Conservation (phyloP, 192 early-diverging fungal species). For the Umbelopsis vinacea region DNA sequence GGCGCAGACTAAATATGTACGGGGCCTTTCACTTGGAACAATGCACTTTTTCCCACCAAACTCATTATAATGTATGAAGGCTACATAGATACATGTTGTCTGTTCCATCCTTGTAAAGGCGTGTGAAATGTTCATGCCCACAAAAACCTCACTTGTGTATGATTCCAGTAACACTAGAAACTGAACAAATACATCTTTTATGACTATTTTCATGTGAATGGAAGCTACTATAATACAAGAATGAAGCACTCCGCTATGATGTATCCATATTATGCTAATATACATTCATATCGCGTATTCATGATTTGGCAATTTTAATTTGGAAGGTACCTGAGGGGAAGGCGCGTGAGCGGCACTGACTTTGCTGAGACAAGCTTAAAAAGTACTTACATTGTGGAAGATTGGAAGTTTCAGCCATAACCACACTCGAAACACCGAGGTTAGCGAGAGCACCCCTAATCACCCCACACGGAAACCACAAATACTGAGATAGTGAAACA, state of each 20-base stretch:
- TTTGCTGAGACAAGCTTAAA: too few relatives aligned
- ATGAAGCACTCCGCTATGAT: background rate
- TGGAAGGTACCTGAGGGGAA: conserved; percentile 68
- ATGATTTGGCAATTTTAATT: conserved; percentile 69
- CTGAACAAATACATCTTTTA: too few relatives aligned
- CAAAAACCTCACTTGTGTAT: too few relatives aligned
- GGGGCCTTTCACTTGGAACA: background rate
- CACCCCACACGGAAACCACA: conserved; percentile 97
- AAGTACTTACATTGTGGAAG: conserved; percentile 75
- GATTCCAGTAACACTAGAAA: too few relatives aligned
- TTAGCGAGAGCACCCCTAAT: conserved; percentile 93
- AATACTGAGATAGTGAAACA: conserved; percentile 57
- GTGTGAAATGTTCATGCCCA: too few relatives aligned
- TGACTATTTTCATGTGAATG: background rate
- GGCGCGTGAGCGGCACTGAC: background rate
- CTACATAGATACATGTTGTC: too few relatives aligned
- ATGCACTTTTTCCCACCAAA: too few relatives aligned
- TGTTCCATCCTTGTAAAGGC: too few relatives aligned
- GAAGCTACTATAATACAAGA: background rate
- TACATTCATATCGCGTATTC: background rate
- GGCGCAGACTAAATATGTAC: background rate
- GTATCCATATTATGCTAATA: background rate
- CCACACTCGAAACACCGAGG: conserved; percentile 83
- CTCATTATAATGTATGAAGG: too few relatives aligned
- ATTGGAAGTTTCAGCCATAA: conserved; percentile 85